Conservation (phyloP, 106 monocot species). For the Agapanthus africanus region DNA sequence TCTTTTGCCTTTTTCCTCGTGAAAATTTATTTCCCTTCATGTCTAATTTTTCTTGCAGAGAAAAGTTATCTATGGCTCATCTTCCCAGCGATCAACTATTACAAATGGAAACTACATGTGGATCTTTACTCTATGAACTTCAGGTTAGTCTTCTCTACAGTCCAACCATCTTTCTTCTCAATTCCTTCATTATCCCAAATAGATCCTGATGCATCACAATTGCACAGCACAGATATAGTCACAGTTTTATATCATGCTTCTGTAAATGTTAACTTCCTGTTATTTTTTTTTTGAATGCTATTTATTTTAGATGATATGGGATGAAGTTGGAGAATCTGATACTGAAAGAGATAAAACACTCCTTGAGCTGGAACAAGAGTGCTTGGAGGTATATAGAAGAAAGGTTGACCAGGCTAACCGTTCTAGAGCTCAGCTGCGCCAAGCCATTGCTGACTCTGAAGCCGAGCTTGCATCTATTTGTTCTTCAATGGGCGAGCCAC, state of each 20-base stretch:
- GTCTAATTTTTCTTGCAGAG: no score
- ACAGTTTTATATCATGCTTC: background rate
- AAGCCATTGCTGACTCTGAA: conserved; percentile 59
- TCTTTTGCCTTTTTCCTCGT: no score
- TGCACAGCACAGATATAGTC: background rate
- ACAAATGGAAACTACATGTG: conserved; percentile 32
- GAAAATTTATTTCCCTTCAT: no score
- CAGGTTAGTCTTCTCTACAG: conserved; percentile 13
- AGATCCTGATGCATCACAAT: background rate
- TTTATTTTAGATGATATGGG: conserved; percentile 66
- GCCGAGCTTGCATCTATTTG: conserved; percentile 53
- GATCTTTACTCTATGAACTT: conserved; percentile 29
- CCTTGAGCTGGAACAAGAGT: conserved; percentile 66
- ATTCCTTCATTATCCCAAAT: background rate
- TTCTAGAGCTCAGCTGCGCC: conserved; percentile 41
- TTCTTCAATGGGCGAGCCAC: conserved; percentile 43
- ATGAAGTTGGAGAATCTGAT: conserved; percentile 71
- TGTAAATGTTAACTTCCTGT: background rate
- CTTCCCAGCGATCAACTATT: conserved; percentile 15
- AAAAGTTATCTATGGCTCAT: no score
- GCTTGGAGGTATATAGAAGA: conserved; percentile 47
- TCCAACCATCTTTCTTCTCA: background rate
- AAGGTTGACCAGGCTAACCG: conserved; percentile 54
- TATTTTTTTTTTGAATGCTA: conserved; percentile 3
- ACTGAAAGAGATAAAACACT: conserved; percentile 58